Evolutionary conservation across 352 stramenopile genomes (phyloP).

Genomic region (Pythium brassicae): DNA sequence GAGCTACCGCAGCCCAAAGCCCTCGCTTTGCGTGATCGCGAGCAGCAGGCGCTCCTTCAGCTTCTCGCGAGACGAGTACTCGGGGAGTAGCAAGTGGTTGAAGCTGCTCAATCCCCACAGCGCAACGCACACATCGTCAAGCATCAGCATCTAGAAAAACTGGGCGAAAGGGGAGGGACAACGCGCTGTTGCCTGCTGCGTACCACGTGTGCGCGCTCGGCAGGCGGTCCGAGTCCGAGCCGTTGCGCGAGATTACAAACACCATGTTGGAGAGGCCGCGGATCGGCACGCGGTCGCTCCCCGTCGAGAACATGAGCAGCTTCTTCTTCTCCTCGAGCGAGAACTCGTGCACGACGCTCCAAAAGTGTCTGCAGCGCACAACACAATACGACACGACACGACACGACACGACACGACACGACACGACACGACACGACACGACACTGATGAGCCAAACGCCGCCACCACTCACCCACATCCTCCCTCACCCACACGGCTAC

Average conservation of each 20-base stretch:
- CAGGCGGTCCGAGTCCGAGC: slow-evolving; percentile 75
- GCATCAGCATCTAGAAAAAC: too few species aligned
- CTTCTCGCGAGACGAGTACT: slow-evolving; percentile 75
- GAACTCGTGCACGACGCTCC: slow-evolving; percentile 77
- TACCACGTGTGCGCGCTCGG: slow-evolving; percentile 86
- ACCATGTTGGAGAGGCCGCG: slow-evolving; percentile 71
- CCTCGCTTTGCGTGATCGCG: slow-evolving; percentile 81
- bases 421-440: not conserved
- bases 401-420: not conserved
- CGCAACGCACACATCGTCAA: not conserved
- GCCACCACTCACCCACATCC: not conserved
- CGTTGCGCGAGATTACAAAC: slow-evolving; percentile 85
- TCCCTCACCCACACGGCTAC: slow-evolving; percentile 4
- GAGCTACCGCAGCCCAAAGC: slow-evolving; percentile 72
- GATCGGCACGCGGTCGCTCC: slow-evolving; percentile 82
- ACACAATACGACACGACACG: not conserved
- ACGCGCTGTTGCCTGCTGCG: not conserved
- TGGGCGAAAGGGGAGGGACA: too few species aligned
- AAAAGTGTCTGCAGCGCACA: slow-evolving; percentile 54
- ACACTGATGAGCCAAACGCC: not conserved
- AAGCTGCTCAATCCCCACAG: slow-evolving; percentile 41
- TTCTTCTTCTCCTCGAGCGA: slow-evolving; percentile 83
- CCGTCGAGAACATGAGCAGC: slow-evolving; percentile 81
- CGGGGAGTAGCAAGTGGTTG: slow-evolving; percentile 84
- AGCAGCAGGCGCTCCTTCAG: slow-evolving; percentile 73